These are phyloP conservation scores for Penicillium goetzii DNA, from an alignment of 495 filamentous ascomycete species.

Conservation along the genomic window DNA sequence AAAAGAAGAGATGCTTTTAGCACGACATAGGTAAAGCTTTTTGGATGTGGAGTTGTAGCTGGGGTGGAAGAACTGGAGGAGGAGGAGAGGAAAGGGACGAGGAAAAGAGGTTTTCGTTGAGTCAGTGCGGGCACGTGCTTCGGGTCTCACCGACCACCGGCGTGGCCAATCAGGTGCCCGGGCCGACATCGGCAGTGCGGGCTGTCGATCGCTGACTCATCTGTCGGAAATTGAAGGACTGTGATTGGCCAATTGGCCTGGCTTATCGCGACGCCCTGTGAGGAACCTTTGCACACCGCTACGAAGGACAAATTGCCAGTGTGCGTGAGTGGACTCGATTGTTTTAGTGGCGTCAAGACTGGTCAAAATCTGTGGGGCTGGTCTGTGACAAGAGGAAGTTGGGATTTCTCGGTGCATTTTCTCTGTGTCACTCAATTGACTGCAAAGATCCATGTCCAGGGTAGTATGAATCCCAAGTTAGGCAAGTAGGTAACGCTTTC, in stretches of 20 bases:
- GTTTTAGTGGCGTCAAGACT: background rate
- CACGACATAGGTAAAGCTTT: conserved; percentile 32
- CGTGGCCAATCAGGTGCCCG: conserved; percentile 36
- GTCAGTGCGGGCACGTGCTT: conserved; percentile 39
- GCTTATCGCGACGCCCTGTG: background rate
- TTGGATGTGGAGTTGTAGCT: conserved; percentile 13
- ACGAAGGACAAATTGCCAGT: background rate
- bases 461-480: background rate
- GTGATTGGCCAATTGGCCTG: conserved; percentile 1
- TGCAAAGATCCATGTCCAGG: background rate
- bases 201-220: conserved; percentile 8
- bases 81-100: conserved; percentile 28
- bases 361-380: background rate
- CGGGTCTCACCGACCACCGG: conserved; percentile 34
- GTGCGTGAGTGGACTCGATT: background rate
- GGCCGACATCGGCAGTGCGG: conserved; percentile 21
- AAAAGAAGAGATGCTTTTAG: conserved; percentile 27
- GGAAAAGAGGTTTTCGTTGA: conserved; percentile 36
- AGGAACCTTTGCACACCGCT: conserved; percentile 5
- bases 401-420: background rate
- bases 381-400: background rate
- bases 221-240: background rate
- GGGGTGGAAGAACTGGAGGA: conserved; percentile 21
- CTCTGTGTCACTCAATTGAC: background rate
- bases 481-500: background rate